Evolutionary conservation across 129 eudicot species (phyloP).

Genomic region (Dittrichia graveolens): DNA sequence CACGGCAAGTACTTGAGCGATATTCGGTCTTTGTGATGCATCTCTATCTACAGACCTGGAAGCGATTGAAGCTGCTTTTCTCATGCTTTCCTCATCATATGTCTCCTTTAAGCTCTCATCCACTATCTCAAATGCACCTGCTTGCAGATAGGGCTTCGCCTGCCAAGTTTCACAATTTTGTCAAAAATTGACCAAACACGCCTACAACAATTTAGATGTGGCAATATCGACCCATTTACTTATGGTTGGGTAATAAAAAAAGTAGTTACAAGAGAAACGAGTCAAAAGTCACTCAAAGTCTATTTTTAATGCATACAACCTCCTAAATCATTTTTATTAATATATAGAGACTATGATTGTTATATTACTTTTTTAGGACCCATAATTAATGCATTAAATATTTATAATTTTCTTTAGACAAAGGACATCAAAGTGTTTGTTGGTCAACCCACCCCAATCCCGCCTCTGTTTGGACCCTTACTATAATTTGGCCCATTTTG

Average conservation of each 20-base stretch:
- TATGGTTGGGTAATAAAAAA: not conserved
- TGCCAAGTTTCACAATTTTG: slow-evolving; percentile 35
- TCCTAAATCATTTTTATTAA: not conserved
- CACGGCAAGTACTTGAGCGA: slow-evolving; percentile 65
- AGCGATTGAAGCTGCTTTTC: slow-evolving; percentile 67
- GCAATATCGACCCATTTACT: slow-evolving; percentile 15
- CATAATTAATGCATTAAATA: not conserved
- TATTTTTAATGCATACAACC: not conserved
- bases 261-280: not conserved
- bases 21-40: slow-evolving; percentile 75
- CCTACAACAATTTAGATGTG: slow-evolving; percentile 4
- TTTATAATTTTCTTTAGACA: not conserved
- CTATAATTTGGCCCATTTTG: no score
- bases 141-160: slow-evolving; percentile 96
- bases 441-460: not conserved
- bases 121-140: slow-evolving; percentile 85
- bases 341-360: not conserved
- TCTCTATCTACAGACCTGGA: slow-evolving; percentile 90
- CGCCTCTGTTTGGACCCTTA: not conserved
- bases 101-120: slow-evolving; percentile 73
- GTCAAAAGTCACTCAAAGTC: not conserved
- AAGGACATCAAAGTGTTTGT: not conserved
- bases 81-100: slow-evolving; percentile 82
- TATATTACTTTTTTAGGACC: not conserved
- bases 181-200: slow-evolving; percentile 11